phyloP scores from a whole-genome alignment of 2,329 filamentous ascomycete species.

The Exophiala dermatitidis region DNA sequence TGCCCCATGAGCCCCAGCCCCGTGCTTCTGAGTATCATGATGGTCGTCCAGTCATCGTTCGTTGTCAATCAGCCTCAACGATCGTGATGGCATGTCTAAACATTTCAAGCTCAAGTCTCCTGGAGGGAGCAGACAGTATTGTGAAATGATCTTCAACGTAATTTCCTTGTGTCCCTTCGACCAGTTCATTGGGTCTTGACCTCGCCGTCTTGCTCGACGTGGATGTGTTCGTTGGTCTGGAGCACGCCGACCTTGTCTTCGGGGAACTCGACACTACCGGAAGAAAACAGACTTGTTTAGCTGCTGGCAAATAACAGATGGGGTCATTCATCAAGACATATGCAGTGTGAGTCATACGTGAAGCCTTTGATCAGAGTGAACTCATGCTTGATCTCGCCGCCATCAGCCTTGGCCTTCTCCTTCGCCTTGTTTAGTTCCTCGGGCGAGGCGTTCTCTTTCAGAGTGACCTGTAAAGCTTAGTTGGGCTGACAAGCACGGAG shows the following conservation, averaged over 20 bases:
- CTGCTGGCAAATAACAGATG: too few species aligned
- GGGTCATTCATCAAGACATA: background rate
- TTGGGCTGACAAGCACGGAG: background rate
- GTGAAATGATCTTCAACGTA: background rate
- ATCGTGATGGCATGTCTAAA: background rate
- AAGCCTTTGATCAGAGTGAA: slow-evolving; percentile 88
- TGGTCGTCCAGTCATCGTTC: background rate
- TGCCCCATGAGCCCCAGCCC: background rate
- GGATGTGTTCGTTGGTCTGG: slow-evolving; percentile 61
- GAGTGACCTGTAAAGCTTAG: slow-evolving; percentile 57
- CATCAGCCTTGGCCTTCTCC: slow-evolving; percentile 64
- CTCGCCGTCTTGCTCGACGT: slow-evolving; percentile 68
- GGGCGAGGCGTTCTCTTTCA: slow-evolving; percentile 61
- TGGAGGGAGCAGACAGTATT: background rate
- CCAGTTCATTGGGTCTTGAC: slow-evolving; percentile 61
- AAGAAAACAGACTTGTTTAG: too few species aligned
- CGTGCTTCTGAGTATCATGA: background rate
- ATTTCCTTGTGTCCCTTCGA: background rate
- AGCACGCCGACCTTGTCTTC: slow-evolving; percentile 61
- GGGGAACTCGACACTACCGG: slow-evolving; percentile 62
- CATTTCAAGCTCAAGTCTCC: background rate
- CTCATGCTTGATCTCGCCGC: slow-evolving; percentile 76
- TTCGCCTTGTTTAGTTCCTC: slow-evolving; percentile 68
- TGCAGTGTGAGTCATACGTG: slow-evolving; percentile 56
- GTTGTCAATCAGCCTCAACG: background rate